These are phyloP conservation scores for Mortierella hygrophila DNA, from an alignment of 192 early-diverging fungal species.

Conservation along the genomic window DNA sequence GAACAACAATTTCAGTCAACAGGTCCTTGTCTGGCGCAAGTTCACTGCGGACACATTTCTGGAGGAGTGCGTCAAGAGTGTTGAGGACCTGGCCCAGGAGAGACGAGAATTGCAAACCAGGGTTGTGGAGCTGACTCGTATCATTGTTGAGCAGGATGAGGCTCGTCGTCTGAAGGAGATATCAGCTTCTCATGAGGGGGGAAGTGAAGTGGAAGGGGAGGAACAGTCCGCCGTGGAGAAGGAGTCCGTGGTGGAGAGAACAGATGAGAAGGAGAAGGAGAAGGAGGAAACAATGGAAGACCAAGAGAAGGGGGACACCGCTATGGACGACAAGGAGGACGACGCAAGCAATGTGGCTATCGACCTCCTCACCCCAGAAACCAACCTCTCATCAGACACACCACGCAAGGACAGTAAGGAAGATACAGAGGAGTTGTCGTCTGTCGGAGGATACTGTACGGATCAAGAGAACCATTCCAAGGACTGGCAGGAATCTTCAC, in stretches of 20 bases:
- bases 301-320: neutral
- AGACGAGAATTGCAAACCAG: slow-evolving; percentile 32
- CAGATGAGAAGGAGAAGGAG: neutral
- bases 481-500: neutral
- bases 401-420: neutral
- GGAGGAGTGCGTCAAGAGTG: slow-evolving; percentile 46
- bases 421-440: no score
- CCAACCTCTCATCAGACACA: neutral
- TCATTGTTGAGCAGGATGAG: slow-evolving; percentile 10
- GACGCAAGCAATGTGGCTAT: neutral
- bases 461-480: neutral
- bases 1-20: slow-evolving; percentile 28
- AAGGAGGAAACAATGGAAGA: neutral
- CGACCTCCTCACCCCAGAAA: neutral
- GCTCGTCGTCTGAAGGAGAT: neutral
- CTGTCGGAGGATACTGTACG: neutral
- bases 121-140: slow-evolving; percentile 21
- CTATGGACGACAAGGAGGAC: neutral
- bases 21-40: slow-evolving; percentile 49
- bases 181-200: neutral
- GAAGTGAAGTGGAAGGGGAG: neutral
- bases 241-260: neutral
- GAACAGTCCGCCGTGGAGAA: neutral
- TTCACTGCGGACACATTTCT: slow-evolving; percentile 36
- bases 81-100: slow-evolving; percentile 38